Evolutionary conservation across 2,329 filamentous ascomycete genomes (phyloP).

Genomic region (Metarhizium sp.): DNA sequence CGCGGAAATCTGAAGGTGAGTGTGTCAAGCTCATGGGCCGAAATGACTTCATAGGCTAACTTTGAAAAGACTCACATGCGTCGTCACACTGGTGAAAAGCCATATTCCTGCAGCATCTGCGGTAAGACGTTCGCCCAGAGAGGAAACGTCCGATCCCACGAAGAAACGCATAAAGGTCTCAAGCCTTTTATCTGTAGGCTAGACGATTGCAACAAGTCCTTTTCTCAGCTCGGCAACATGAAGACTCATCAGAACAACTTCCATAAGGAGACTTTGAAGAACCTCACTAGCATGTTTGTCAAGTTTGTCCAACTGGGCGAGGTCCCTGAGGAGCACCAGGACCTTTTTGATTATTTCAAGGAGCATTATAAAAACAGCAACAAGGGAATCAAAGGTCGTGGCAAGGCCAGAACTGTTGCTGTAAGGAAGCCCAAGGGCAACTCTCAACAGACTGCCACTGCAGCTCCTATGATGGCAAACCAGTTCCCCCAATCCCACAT

Average conservation of each 20-base stretch:
- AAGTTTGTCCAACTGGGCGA: constrained; percentile 45
- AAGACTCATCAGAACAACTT: constrained; percentile 97
- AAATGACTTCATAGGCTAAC: neutral
- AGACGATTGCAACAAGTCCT: constrained; percentile 77
- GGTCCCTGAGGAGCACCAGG: constrained; percentile 57
- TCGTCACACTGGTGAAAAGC: constrained; percentile 78
- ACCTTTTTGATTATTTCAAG: constrained; percentile 77
- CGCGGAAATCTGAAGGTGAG: constrained; percentile 79
- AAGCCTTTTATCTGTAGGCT: constrained; percentile 77
- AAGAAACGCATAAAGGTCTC: constrained; percentile 65
- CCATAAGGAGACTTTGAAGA: constrained; percentile 63
- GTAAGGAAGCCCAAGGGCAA: constrained; percentile 20
- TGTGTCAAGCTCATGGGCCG: neutral
- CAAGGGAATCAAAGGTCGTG: constrained; percentile 94
- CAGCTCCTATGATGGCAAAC: constrained; percentile 19
- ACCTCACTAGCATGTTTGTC: constrained; percentile 63
- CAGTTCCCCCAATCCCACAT: constrained; percentile 15
- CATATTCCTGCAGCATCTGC: constrained; percentile 71
- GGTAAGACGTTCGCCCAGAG: constrained; percentile 77
- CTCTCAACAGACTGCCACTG: constrained; percentile 11
- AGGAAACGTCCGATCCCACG: constrained; percentile 77
- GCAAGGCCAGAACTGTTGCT: constrained; percentile 66
- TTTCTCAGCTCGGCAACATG: constrained; percentile 84
- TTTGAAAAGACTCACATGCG: constrained; percentile 69
- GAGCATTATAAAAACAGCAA: constrained; percentile 95